Evolutionary conservation across 2,329 filamentous ascomycete genomes (phyloP), one percentile per base, ranked within the genome.

Genomic region (Xylariaceae sp.): DNA sequence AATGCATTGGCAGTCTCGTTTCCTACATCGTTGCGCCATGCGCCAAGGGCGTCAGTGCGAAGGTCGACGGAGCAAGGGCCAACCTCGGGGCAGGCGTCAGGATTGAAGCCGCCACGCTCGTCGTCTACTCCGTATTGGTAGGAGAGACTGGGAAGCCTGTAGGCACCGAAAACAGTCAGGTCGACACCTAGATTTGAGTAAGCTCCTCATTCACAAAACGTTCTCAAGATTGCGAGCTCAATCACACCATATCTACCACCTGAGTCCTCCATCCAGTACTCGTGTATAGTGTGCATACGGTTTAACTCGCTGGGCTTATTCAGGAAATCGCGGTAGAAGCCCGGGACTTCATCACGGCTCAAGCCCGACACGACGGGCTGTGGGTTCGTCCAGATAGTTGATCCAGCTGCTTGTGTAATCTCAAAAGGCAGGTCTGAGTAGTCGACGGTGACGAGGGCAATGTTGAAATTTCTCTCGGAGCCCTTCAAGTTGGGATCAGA

Each of bases 221-320:
- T 15, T 14, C 1, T 27, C 17, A 10, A 4, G 39, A 5, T 17
- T 7, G 14, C 7, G 32, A 12, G 17, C 30, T 6, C 6, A 22
- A 6, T 12, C 32, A 18, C 45, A 56, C 53, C 53, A 11, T 54
- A 80, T 15, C 72, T 69, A 2, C 77, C 76, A 11, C 69, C 72
- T 1, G 75, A 77, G 59, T 80, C 76, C 45, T 75, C 75, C 76
- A 79, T 80, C 76, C 77, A 80, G 57, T 80, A 80, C 60, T 80
- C 75, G 51, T 80, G 76, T 2, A 80, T 64, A 2, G 77, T 80
- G 51, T 78, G 76, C 3, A 70, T 70, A n/a, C 65, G 65, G 49
- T 80, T 79, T 30, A 79, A 59, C 4, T 75, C 72, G 36, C 65
- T 69, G 0, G 75, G 76, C 44, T 63, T 73, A 53, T 79, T 80